Base-by-base conservation (phyloP, 352 stramenopile genomes). In the Pythium vanterpoolii region DNA sequence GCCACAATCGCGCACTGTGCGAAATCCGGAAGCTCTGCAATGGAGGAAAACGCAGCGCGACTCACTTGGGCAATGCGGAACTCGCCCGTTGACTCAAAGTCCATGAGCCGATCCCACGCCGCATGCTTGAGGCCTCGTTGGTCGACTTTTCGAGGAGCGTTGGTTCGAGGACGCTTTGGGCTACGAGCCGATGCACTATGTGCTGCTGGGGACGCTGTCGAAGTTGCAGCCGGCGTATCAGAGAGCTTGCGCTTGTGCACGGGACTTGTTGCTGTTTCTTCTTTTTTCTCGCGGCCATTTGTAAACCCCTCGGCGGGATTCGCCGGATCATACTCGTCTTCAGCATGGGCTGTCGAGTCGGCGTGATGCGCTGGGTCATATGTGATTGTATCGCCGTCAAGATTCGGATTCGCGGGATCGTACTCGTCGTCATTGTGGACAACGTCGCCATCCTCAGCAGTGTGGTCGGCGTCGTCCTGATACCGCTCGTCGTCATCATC, bases 11-110 rank as follows among this genome's bases (percentile, higher is more conserved):
- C 57, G 27, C 87, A 76, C 63, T 94, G 84, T 24, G 82, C 80
- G 47, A 91, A 94, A 45, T 90, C 82, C 1, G 84, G 84, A 47
- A 92, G 80, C 3, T 71, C 54, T 16, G 76, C 72, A 44, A 94
- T 73, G 1, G 77, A 80, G 33, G 83, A 68, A 54, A 92, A 85
- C 8, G 80, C 78, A 42, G 79, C 73, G 27, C 82, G 78, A 56
- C 80, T 91, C 18, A 94, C 76, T 72, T 94, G 81, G 7, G 82
- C 76, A 5, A 94, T 59, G 21, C 64, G 56, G 40, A 94, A 94
- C 21, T 87, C 76, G 26, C 71, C 66, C 1, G 48, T 71, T 3
- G 75, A 74, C 63, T 90, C 73, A 45, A 90, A 89, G 46, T 92
- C 83, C 70, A 87, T 78, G 6, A 94, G 72, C 4, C 82, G 84